Base-by-base conservation (phyloP, 176 grass and related monocot genomes). In the Saccharum officinarum region DNA sequence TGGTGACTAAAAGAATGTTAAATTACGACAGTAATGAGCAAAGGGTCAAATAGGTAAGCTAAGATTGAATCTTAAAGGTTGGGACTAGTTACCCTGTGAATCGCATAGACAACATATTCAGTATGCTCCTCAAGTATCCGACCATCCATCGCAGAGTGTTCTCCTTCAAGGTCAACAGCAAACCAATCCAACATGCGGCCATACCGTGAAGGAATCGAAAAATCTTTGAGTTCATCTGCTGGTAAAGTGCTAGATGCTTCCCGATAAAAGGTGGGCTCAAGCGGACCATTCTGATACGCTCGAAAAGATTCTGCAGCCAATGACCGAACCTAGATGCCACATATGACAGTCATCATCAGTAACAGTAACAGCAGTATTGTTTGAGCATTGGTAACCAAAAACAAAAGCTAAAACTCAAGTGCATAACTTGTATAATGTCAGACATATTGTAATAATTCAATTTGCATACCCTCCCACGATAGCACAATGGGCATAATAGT, bases 61-160 rank as follows among this genome's bases (percentile, higher is more conserved):
- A 79, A 73, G 28, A 68, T 77, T 44, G 37, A 67, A 67, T 82
- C 67, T 86, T 67, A 78, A 47, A n/a, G 34, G 74, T 84, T 80
- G 38, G 39, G 44, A 49, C 69, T 46, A 65, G 64, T 83, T 95
- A 98, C 97, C 87, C 90, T 91, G 67, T 99, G 97, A 81, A 99
- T 95, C 62, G 93, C 90, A 12, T 94, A 94, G 38, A 99, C 97
- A 72, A 99, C 93, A 86, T 95, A 95, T 92, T 98, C 90, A 15
- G 91, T 92, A 66, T 98, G 97, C 86, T 98, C 97, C 87, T 94
- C 88, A 72, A 98, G 97, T 81, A 98, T 98, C 41, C 76, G 86
- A 64, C 93, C 97, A 80, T 98, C 97, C 97, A 98, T 95, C 68
- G 97, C 93, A 77, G 97, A 98, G 75, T 98, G 97, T 79, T 98